Base-by-base conservation (phyloP, 257 asterid genomes). In the Euphrasia confusa region DNA sequence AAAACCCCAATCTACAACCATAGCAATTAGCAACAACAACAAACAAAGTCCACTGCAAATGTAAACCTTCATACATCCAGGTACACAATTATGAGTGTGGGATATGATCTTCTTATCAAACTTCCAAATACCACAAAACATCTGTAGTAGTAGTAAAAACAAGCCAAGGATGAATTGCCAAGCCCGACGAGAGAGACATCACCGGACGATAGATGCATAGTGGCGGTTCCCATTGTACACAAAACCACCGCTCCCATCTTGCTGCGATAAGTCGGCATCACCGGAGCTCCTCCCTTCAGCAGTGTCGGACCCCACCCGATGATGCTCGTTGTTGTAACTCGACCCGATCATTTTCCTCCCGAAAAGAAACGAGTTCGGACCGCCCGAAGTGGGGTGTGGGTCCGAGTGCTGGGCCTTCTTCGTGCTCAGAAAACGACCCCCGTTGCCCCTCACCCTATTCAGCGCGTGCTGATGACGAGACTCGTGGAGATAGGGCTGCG, bases 151-250 rank as follows among this genome's bases (percentile, higher is more conserved):
- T 35, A 62, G 55, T 27, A 33, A 44, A 54, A 83, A 80, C 74
- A 60, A 91, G 98, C 98, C 98, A 92, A 84, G 98, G 98, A 92
- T 92, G 98, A 89, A 70, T 86, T 92, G 98, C 98, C 93, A 17
- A 74, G 58, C 77, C 81, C 81, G 69, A 81, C 44, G 65, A 54
- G 27, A 49, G 26, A 14, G 24, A 21, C 60, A 76, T 87, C 90
- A 89, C 92, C 80, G 85, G 75, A 79, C 88, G 40, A 78, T 73
- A 21, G 95, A 79, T 32, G 85, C 87, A 54, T 74, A 78, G 45
- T 70, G 86, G 54, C 78, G 79, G 65, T 66, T 73, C 63, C 86
- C 83, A 11, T 67, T 72, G 68, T 77, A 71, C 58, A 67, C 73
- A 5, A 73, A 30, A 9, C 85, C 78, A 10, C 84, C 77, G 53